Conservation (phyloP, 2,329 filamentous ascomycete species). For the Botrytis tulipae region DNA sequence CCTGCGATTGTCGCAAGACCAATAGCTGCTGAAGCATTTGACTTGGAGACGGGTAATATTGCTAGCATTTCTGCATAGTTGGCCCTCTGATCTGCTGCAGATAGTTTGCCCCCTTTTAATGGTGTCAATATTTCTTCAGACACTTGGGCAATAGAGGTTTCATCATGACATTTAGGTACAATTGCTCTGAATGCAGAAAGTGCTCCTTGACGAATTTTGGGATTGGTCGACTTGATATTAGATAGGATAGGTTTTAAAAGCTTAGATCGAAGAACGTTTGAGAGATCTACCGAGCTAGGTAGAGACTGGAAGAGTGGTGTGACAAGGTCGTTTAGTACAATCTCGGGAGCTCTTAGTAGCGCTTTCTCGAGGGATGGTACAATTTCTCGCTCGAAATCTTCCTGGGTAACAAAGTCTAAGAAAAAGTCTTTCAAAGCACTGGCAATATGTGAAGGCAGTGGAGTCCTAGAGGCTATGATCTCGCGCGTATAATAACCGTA, state of each 20-base stretch:
- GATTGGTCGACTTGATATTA: slow-evolving; percentile 88
- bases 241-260: slow-evolving; percentile 85
- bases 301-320: slow-evolving; percentile 70
- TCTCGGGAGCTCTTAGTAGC: slow-evolving; percentile 83
- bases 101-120: slow-evolving; percentile 78
- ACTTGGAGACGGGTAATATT: slow-evolving; percentile 57
- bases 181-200: slow-evolving; percentile 70
- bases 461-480: slow-evolving; percentile 73
- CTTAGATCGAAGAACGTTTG: slow-evolving; percentile 66
- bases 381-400: slow-evolving; percentile 74
- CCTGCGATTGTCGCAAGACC: slow-evolving; percentile 66
- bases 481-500: slow-evolving; percentile 84
- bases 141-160: slow-evolving; percentile 61
- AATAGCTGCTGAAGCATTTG: slow-evolving; percentile 62
- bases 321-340: slow-evolving; percentile 78
- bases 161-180: slow-evolving; percentile 59
- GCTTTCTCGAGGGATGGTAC: slow-evolving; percentile 85
- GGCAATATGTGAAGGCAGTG: slow-evolving; percentile 69
- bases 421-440: slow-evolving; percentile 81
- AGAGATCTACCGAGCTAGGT: slow-evolving; percentile 71
- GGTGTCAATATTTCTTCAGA: slow-evolving; percentile 76
- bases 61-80: slow-evolving; percentile 79
- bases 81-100: slow-evolving; percentile 79
- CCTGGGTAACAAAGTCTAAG: slow-evolving; percentile 64
- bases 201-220: slow-evolving; percentile 71